Percentiles rank a stretch among this genome's conserved stretches.
phyloP scores from a whole-genome alignment of 257 asterid species.

The Perilla frutescens region DNA sequence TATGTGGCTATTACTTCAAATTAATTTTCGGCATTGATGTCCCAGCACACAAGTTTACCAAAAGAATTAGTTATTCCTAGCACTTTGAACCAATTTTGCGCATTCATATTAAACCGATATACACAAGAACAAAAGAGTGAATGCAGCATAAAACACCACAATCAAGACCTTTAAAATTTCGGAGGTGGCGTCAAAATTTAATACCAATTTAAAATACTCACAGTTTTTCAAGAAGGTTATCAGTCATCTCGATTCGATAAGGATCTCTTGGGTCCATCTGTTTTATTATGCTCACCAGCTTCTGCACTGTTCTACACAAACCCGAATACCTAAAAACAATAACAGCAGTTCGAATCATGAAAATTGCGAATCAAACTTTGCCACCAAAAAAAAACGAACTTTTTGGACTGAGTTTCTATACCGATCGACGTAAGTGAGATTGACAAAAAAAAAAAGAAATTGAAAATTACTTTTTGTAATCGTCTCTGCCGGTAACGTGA shows the following conservation, averaged over 20 bases:
- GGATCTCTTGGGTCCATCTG: constrained; percentile 92
- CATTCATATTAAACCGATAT: not conserved
- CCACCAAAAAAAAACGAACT: not conserved
- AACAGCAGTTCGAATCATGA: not conserved
- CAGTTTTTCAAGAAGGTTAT: constrained; percentile 91
- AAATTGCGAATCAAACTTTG: not conserved
- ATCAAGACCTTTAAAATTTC: not conserved
- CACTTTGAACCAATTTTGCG: not conserved
- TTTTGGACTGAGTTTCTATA: not conserved
- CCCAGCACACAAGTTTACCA: not conserved
- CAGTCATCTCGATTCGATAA: constrained; percentile 84
- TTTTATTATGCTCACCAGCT: constrained; percentile 80
- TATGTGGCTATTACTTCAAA: not conserved
- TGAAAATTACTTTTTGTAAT: constrained; percentile 70
- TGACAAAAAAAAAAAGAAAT: not conserved
- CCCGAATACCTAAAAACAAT: constrained; percentile 66
- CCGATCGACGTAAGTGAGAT: not conserved
- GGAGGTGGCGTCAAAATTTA: not conserved
- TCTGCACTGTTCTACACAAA: constrained; percentile 86
- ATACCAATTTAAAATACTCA: constrained; percentile 43
- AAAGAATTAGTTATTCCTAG: not conserved
- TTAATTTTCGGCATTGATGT: not conserved
- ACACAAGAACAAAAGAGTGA: not conserved
- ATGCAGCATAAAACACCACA: constrained; percentile 1
- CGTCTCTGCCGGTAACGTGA: constrained; percentile 84